Percentiles rank a stretch among this genome's conserved stretches.
These are phyloP conservation scores for Trichoderma brevicompactum DNA, from an alignment of 2,329 filamentous ascomycete genomes.

Conservation along the genomic window DNA sequence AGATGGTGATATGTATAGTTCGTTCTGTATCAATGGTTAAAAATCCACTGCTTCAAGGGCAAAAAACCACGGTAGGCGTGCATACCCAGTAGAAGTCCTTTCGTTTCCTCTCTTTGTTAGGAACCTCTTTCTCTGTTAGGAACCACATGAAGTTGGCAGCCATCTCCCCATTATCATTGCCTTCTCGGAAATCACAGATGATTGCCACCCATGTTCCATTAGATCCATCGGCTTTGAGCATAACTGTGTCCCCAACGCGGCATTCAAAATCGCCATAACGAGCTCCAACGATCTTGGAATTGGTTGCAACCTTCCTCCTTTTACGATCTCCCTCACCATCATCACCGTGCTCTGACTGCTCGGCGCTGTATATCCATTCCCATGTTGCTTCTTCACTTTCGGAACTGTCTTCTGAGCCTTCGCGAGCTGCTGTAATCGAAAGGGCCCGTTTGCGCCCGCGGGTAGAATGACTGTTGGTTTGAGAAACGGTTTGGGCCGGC, in stretches of 20 bases:
- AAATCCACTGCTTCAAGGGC: background rate
- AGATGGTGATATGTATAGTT: conserved; percentile 86
- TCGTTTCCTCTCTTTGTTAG: conserved; percentile 80
- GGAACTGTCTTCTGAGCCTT: conserved; percentile 89
- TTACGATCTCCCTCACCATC: conserved; percentile 42
- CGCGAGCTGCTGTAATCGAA: conserved; percentile 63
- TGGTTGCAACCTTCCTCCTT: conserved; percentile 42
- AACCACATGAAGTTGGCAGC: conserved; percentile 96
- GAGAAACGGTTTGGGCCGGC: conserved; percentile 34
- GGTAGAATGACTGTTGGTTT: conserved; percentile 32
- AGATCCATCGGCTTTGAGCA: conserved; percentile 84
- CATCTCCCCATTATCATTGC: conserved; percentile 68
- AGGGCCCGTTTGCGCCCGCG: conserved; percentile 32
- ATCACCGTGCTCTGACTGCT: conserved; percentile 37
- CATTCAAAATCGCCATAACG: conserved; percentile 82
- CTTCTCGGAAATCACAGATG: conserved; percentile 78
- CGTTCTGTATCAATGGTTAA: conserved; percentile 61
- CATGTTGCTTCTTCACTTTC: conserved; percentile 72
- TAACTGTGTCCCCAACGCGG: conserved; percentile 77
- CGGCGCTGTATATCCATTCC: conserved; percentile 73
- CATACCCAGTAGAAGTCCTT: conserved; percentile 73
- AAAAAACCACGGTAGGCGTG: background rate
- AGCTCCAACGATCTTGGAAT: conserved; percentile 72
- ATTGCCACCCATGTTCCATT: conserved; percentile 93
- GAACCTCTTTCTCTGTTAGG: conserved; percentile 85